Evolutionary conservation across 2,329 filamentous ascomycete genomes (phyloP), one percentile per base, ranked within the genome.

Genomic region (Trichophyton rubrum): DNA sequence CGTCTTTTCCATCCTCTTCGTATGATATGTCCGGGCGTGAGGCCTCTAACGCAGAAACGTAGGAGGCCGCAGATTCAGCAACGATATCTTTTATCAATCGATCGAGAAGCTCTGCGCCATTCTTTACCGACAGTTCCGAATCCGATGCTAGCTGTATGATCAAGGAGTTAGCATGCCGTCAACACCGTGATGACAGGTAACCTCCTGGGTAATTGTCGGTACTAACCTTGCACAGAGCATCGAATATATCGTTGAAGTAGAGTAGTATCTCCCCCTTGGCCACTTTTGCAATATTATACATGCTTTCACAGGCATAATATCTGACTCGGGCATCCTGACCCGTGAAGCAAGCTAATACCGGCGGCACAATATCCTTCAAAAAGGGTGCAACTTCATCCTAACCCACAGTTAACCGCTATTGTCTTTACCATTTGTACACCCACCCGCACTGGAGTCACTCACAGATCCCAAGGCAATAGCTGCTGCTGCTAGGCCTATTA

Each of bases 271-370:
- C 93, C 41, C 95, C 93, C 75, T 99, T 99, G 63, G 92, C 93
- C 56, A 99, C 93, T 77, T 99, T 99, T 70, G 93, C 91, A 71
- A 99, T 99, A 75, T 99, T 99, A 77, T 99, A 99, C 93, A 99
- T 99, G 74, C 91, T 95, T 78, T 99, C 93, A 76, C 93, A 99
- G 24, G 93, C 93, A 76, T 99, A 99, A 74, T 99, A 99, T 65
- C 93, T 84, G 35, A 97, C 93, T 62, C 93, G 84, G 30, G 93
- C 91, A 86, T 99, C 93, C 78, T 97, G 93, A 68, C 99, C 95
- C 61, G 89, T 89, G 75, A 99, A 99, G 78, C 95, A 99, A 59
- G 93, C 93, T 53, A 99, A 82, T 3, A 99, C 93, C 2, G 95
- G 95, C 53, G 92, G 92, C 0, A 99, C 92, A 67, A 99, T 97